A percentile compares a stretch with the other conserved stretches of the same genome.
Evolutionary conservation across 192 early-diverging fungal genomes (phyloP).

Genomic region (Glomus cerebriforme): DNA sequence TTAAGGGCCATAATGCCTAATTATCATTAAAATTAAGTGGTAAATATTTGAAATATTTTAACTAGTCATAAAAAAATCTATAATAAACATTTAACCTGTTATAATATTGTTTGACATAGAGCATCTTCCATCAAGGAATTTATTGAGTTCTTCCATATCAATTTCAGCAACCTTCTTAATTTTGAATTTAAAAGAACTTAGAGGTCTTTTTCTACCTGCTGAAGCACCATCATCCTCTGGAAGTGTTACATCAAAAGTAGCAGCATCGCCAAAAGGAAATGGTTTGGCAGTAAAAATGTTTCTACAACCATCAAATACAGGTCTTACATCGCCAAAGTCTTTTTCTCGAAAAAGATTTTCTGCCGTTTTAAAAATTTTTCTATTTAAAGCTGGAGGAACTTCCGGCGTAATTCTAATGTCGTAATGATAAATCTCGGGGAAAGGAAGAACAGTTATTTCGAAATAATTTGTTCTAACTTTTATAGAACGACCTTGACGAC

Average conservation of each 20-base stretch:
- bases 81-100: constrained; percentile 12
- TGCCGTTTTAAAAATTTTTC: constrained; percentile 67
- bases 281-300: constrained; percentile 68
- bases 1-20: constrained; percentile 70
- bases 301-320: constrained; percentile 61
- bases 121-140: constrained; percentile 51
- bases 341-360: no score
- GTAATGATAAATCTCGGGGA: constrained; percentile 79
- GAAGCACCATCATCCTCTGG: constrained; percentile 47
- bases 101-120: not conserved
- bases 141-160: constrained; percentile 59
- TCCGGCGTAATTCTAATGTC: constrained; percentile 78
- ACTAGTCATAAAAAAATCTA: not conserved
- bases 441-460: constrained; percentile 64
- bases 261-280: constrained; percentile 57
- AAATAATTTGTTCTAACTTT: constrained; percentile 74
- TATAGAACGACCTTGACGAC: constrained; percentile 46
- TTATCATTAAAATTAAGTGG: not conserved
- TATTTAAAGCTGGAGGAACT: constrained; percentile 79
- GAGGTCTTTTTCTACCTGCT: constrained; percentile 43
- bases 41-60: not conserved
- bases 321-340: constrained; percentile 53
- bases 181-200: constrained; percentile 63
- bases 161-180: constrained; percentile 70
- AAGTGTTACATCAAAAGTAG: constrained; percentile 58